These are phyloP conservation scores for Calamus simplicifolius DNA, from an alignment of 176 grass and related monocot species.

Conservation along the genomic window DNA sequence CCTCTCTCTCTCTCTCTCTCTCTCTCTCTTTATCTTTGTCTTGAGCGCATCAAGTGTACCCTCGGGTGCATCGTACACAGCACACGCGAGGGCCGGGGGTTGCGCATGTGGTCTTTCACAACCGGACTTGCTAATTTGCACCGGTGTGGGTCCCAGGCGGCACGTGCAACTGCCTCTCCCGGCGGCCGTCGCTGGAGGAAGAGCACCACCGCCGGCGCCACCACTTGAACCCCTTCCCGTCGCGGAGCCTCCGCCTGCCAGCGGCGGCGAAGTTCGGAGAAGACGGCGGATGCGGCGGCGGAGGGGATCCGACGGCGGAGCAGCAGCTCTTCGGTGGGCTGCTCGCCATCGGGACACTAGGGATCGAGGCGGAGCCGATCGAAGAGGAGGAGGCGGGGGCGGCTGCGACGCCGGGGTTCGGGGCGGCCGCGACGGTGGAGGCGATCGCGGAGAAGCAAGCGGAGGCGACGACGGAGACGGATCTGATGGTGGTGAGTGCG, in stretches of 20 bases:
- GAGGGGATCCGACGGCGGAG: neutral
- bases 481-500: constrained; percentile 65
- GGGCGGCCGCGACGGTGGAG: constrained; percentile 24
- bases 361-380: neutral
- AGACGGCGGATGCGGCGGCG: neutral
- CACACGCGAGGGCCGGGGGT: neutral
- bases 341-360: constrained; percentile 34
- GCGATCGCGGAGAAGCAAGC: constrained; percentile 75
- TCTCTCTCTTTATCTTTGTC: neutral
- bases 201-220: neutral
- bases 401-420: neutral
- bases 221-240: neutral
- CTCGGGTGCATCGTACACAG: neutral
- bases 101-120: neutral
- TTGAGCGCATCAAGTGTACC: neutral
- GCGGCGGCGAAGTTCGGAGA: constrained; percentile 8
- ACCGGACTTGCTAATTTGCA: neutral
- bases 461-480: constrained; percentile 61
- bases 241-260: constrained; percentile 13
- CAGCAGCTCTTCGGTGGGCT: constrained; percentile 22
- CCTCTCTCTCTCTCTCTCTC: neutral
- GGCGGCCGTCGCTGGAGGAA: constrained; percentile 37
- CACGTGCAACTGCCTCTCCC: constrained; percentile 42
- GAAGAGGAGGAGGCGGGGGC: constrained; percentile 5
- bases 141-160: constrained; percentile 32